A percentile compares a stretch with the other conserved stretches of the same genome.
Conservation (phyloP, 2,329 filamentous ascomycete species). For the Simplicillium sp. region DNA sequence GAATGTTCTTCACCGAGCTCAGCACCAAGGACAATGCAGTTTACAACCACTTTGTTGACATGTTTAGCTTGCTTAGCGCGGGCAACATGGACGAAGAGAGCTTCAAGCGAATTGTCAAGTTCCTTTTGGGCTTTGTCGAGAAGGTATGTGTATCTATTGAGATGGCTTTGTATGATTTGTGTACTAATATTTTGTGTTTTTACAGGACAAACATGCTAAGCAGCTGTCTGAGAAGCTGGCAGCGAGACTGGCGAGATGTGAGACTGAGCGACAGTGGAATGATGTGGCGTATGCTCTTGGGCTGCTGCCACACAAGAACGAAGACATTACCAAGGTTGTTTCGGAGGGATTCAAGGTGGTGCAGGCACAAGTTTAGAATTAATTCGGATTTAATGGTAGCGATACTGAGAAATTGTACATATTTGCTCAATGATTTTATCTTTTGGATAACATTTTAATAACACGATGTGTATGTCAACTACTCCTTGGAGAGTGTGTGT, state of each 20-base stretch:
- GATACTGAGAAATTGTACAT: conserved; percentile 1
- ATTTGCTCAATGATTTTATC: conserved; percentile 1
- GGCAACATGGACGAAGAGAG: conserved; percentile 75
- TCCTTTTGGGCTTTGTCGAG: conserved; percentile 91
- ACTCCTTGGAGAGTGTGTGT: too few relatives aligned
- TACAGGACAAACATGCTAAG: conserved; percentile 89
- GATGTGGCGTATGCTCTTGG: conserved; percentile 91
- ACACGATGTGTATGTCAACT: too few relatives aligned
- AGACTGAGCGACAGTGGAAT: conserved; percentile 93
- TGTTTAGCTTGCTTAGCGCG: conserved; percentile 88
- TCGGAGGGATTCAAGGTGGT: conserved; percentile 68
- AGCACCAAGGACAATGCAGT: conserved; percentile 98
- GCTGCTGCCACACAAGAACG: conserved; percentile 84
- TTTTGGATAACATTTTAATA: not conserved
- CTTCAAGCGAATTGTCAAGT: conserved; percentile 80
- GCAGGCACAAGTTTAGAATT: conserved; percentile 42
- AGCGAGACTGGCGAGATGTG: conserved; percentile 73
- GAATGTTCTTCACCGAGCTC: conserved; percentile 98
- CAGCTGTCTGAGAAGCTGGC: conserved; percentile 90
- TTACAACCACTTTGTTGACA: conserved; percentile 98
- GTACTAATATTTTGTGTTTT: conserved; percentile 8
- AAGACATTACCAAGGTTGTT: conserved; percentile 73
- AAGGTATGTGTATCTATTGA: conserved; percentile 53
- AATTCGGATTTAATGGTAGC: conserved; percentile 4
- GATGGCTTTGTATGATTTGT: conserved; percentile 8